Percentiles rank a stretch among this genome's conserved stretches.
phyloP scores from a whole-genome alignment of 2,329 filamentous ascomycete species.

The Drechmeria coniospora region DNA sequence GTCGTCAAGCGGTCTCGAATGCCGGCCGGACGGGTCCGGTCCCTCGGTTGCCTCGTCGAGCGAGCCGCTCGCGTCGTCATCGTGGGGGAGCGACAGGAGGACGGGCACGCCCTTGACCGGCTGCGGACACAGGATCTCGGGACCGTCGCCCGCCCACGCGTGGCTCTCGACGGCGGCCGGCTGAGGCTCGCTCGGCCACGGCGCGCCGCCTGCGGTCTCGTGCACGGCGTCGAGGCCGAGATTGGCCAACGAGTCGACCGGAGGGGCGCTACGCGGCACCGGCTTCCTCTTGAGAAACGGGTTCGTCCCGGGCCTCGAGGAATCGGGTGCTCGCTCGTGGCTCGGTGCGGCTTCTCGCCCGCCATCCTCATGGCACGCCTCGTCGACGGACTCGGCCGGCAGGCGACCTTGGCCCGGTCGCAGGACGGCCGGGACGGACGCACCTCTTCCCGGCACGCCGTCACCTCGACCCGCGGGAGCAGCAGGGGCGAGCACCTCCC shows the following conservation, averaged over 20 bases:
- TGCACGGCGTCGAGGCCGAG: conserved; percentile 25
- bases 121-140: too few relatives aligned
- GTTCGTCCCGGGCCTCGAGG: conserved; percentile 29
- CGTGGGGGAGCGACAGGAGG: too few relatives aligned
- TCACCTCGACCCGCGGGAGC: too few relatives aligned
- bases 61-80: conserved; percentile 28
- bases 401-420: conserved; percentile 14
- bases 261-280: conserved; percentile 9
- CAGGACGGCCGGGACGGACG: conserved; percentile 16
- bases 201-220: too few relatives aligned
- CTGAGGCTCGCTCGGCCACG: conserved; percentile 20
- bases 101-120: too few relatives aligned
- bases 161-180: conserved; percentile 12
- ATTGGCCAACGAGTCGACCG: conserved; percentile 24
- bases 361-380: too few relatives aligned
- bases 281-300: conserved; percentile 36
- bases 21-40: conserved; percentile 6
- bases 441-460: too few relatives aligned
- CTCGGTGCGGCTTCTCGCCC: conserved; percentile 1
- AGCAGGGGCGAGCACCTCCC: too few relatives aligned
- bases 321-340: conserved; percentile 13
- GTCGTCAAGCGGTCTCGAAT: conserved; percentile 20
- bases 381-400: conserved; percentile 12
- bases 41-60: conserved; percentile 25
- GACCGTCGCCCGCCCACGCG: conserved; percentile 10